Evolutionary conservation across 2,329 filamentous ascomycete genomes (phyloP).

Genomic region (Hymenoscyphus infarciens): DNA sequence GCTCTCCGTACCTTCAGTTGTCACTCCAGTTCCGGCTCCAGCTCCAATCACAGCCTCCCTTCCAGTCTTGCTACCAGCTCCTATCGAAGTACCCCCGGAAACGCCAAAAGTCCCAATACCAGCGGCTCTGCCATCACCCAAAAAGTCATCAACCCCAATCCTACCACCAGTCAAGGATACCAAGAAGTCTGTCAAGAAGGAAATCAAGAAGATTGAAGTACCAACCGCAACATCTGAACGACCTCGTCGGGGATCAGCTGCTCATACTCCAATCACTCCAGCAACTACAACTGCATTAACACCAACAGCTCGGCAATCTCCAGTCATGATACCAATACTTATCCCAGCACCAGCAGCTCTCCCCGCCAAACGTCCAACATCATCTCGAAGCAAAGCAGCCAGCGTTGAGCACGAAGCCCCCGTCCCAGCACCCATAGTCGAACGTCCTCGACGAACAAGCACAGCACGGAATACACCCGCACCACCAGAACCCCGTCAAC

Average conservation of each 20-base stretch:
- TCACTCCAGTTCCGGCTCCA: conserved; percentile 6
- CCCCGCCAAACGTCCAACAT: conserved; percentile 31
- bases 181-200: conserved; percentile 24
- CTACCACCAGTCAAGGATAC: conserved; percentile 30
- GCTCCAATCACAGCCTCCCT: background rate
- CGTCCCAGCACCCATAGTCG: conserved; percentile 22
- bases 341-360: conserved; percentile 26
- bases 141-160: conserved; percentile 37
- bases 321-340: conserved; percentile 8
- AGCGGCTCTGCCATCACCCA: conserved; percentile 25
- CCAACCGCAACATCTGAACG: conserved; percentile 15
- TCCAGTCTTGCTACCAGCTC: conserved; percentile 14
- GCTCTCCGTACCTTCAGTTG: conserved; percentile 12
- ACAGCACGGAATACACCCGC: conserved; percentile 41
- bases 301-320: background rate
- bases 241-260: conserved; percentile 13
- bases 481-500: conserved; percentile 43
- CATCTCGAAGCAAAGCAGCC: conserved; percentile 34
- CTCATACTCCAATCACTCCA: conserved; percentile 16
- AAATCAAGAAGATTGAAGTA: conserved; percentile 25
- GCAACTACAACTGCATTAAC: conserved; percentile 6
- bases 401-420: conserved; percentile 28
- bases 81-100: conserved; percentile 18
- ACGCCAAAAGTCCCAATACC: conserved; percentile 16
- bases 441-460: conserved; percentile 35